Base-by-base conservation (phyloP, 768 basidiomycete genomes). In the Roridomyces roridus region DNA sequence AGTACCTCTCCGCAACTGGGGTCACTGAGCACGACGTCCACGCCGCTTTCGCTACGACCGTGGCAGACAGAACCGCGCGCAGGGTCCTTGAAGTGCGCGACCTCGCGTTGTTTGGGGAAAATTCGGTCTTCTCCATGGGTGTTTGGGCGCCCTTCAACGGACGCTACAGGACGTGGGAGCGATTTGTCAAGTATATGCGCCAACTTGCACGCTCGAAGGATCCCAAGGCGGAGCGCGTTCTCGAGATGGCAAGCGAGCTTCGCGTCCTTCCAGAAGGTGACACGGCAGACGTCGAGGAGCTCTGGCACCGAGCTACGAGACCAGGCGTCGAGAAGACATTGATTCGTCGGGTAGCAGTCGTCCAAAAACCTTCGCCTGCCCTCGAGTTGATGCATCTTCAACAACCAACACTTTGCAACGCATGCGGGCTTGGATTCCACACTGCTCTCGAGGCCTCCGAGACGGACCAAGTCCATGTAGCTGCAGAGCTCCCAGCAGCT, bases 171-270 rank as follows among this genome's bases (percentile, higher is more conserved):
- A 41, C 53, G 4, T 55, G 53, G 53, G 53, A 55, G 53, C 26
- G 53, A 8, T 55, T 55, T 28, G 45, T 55, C 4, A 55, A 55
- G 34, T 55, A 55, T 28, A 46, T n/a, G n/a, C 52, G 52, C 25
- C 52, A 54, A 15, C 36, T 54, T 2, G 10, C 44, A 10, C 26
- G 45, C 28, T 55, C 53, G 15, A 23, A 12, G 1, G 40, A 45
- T 21, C 10, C 29, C 8, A 23, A 34, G n/a, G 44, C 21, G 5
- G 4, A 8, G 11, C 17, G 15, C 18, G 40, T 55, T 24, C 18
- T 20, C 26, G 36, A 46, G 15, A 29, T 36, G 14, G 53, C 53
- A 1, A n/a, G 2, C 1, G 26, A 42, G 18, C 37, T 31, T 11
- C 8, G 28, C 15, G 39, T 55, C 17, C 23, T 46, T 25, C 25